A percentile compares a stretch with the other conserved stretches of the same genome.
These are phyloP conservation scores for Mitragyna speciosa DNA, from an alignment of 257 asterid species.

Conservation along the genomic window DNA sequence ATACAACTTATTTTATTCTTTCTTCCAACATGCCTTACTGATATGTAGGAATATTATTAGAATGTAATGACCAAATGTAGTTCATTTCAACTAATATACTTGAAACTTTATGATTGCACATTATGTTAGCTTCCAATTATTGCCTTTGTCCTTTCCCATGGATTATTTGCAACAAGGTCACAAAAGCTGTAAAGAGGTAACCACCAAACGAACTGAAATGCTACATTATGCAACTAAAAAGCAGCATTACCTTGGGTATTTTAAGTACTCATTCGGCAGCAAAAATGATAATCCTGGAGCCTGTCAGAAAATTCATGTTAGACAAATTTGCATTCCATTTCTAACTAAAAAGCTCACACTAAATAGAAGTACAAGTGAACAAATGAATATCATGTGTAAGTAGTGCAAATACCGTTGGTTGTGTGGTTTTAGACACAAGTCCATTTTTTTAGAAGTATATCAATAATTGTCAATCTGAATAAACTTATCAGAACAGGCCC, in stretches of 20 bases:
- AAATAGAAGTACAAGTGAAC: neutral
- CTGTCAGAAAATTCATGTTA: constrained; percentile 61
- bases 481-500: neutral
- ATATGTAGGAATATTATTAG: neutral
- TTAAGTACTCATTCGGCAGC: constrained; percentile 73
- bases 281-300: constrained; percentile 93
- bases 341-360: constrained; percentile 31
- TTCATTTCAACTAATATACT: neutral
- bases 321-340: constrained; percentile 37
- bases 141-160: neutral
- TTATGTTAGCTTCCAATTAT: neutral
- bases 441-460: neutral
- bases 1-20: neutral
- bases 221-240: neutral
- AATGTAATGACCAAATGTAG: neutral
- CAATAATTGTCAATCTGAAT: neutral
- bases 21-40: neutral
- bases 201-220: neutral
- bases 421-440: neutral
- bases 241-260: constrained; percentile 72
- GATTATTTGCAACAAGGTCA: neutral
- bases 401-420: neutral
- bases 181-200: neutral
- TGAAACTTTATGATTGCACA: neutral
- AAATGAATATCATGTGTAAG: neutral